Percentiles rank a stretch among this genome's conserved stretches.
phyloP scores from a whole-genome alignment of 371 early-diverging fungal species.

The Haplosporangium sp. region DNA sequence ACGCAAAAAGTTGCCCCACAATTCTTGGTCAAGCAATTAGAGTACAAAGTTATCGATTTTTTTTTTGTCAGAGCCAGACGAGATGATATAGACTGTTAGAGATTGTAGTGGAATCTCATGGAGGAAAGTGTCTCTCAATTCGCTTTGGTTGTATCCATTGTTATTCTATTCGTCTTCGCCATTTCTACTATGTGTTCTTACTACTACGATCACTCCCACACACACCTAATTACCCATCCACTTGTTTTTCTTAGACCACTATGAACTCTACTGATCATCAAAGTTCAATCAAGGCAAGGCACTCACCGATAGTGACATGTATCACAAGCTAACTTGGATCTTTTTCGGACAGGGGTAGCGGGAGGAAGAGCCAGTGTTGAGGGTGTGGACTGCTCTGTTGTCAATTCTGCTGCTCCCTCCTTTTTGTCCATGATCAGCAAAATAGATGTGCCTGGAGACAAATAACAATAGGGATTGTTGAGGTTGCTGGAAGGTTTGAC shows the following conservation, averaged over 20 bases:
- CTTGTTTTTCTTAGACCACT: neutral
- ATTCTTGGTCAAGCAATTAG: neutral
- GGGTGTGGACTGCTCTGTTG: constrained; percentile 20
- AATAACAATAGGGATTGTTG: neutral
- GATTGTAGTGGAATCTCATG: too few relatives aligned
- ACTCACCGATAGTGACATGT: constrained; percentile 54
- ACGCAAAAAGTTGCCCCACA: neutral
- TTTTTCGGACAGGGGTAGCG: constrained; percentile 25
- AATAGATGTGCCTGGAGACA: neutral
- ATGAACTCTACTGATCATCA: neutral
- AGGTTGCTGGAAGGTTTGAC: neutral
- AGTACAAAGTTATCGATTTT: too few relatives aligned
- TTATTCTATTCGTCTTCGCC: too few relatives aligned
- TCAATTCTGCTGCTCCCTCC: constrained; percentile 17
- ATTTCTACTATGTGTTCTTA: too few relatives aligned
- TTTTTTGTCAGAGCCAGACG: too few relatives aligned
- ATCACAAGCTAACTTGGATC: constrained; percentile 55
- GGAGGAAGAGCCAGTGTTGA: constrained; percentile 33
- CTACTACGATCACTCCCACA: too few relatives aligned
- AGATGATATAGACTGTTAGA: too few relatives aligned
- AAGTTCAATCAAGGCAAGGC: neutral
- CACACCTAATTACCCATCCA: neutral
- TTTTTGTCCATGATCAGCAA: constrained; percentile 33
- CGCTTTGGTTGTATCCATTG: too few relatives aligned
- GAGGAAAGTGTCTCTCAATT: too few relatives aligned